These are phyloP conservation scores for Xylaria longipes DNA, from an alignment of 495 filamentous ascomycete genomes.

Conservation along the genomic window DNA sequence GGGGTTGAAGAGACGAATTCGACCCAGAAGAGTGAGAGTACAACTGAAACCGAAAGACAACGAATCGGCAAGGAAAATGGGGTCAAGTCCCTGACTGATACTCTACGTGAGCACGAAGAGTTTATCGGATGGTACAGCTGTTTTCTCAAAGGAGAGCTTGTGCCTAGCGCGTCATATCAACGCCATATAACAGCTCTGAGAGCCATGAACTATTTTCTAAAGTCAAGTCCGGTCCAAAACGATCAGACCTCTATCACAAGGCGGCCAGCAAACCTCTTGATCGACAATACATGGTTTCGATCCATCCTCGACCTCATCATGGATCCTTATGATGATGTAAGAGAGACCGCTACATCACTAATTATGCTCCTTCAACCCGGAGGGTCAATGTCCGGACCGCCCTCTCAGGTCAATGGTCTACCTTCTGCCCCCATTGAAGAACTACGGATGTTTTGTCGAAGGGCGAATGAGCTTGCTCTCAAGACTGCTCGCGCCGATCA, in stretches of 20 bases:
- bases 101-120: constrained; percentile 51
- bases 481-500: constrained; percentile 81
- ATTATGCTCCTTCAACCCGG: constrained; percentile 53
- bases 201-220: constrained; percentile 65
- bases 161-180: constrained; percentile 81
- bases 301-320: constrained; percentile 77
- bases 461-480: constrained; percentile 64
- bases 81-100: constrained; percentile 10
- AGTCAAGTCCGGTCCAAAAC: constrained; percentile 35
- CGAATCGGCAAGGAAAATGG: background rate
- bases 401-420: constrained; percentile 23
- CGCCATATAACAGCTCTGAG: constrained; percentile 82
- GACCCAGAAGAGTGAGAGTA: constrained; percentile 22
- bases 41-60: constrained; percentile 25
- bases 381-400: constrained; percentile 30
- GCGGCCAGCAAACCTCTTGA: constrained; percentile 30
- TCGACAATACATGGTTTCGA: constrained; percentile 62
- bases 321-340: constrained; percentile 92
- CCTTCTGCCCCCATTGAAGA: constrained; percentile 33
- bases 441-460: constrained; percentile 45
- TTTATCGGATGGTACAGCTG: constrained; percentile 74
- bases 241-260: constrained; percentile 22
- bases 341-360: constrained; percentile 66
- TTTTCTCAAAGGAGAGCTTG: constrained; percentile 75
- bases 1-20: background rate